Conservation (phyloP, 495 filamentous ascomycete species). For the Ascobolus immersus region DNA sequence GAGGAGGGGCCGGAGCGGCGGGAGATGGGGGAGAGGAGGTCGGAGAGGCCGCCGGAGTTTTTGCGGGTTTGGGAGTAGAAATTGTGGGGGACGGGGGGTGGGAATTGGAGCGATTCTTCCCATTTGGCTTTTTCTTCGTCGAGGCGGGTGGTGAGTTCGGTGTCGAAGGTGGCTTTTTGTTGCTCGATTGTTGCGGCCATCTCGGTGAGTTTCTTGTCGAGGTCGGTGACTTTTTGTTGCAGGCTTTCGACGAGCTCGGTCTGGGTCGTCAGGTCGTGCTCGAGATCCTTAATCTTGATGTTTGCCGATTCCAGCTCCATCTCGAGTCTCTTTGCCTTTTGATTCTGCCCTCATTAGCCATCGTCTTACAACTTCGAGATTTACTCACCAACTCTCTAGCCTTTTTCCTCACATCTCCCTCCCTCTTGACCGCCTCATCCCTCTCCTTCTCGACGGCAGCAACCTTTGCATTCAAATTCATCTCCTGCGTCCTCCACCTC, state of each 20-base stretch:
- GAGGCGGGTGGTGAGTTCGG: conserved; percentile 32
- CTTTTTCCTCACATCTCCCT: conserved; percentile 63
- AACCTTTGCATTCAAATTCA: conserved; percentile 48
- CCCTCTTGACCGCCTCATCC: conserved; percentile 59
- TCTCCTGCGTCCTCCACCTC: conserved; percentile 92
- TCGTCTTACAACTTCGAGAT: not conserved
- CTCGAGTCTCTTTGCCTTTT: conserved; percentile 49
- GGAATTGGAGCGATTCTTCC: conserved; percentile 41
- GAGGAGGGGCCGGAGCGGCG: conserved; percentile 8
- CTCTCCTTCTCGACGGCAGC: conserved; percentile 62
- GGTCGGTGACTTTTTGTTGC: conserved; percentile 39
- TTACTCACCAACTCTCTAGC: conserved; percentile 53
- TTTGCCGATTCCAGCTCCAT: conserved; percentile 55
- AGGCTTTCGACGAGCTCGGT: conserved; percentile 32
- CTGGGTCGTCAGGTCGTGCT: conserved; percentile 24
- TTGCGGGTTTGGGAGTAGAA: conserved; percentile 24
- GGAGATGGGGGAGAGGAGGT: conserved; percentile 20
- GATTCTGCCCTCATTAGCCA: conserved; percentile 25
- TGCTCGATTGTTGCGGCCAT: conserved; percentile 26
- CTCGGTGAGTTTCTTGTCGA: conserved; percentile 27
- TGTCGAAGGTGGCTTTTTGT: conserved; percentile 41
- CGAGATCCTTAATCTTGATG: conserved; percentile 35
- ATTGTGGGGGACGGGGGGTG: conserved; percentile 14
- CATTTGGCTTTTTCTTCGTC: conserved; percentile 55
- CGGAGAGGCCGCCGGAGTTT: conserved; percentile 24